These are phyloP conservation scores for Coemansia sp. DNA, from an alignment of 192 early-diverging fungal genomes.

Conservation along the genomic window DNA sequence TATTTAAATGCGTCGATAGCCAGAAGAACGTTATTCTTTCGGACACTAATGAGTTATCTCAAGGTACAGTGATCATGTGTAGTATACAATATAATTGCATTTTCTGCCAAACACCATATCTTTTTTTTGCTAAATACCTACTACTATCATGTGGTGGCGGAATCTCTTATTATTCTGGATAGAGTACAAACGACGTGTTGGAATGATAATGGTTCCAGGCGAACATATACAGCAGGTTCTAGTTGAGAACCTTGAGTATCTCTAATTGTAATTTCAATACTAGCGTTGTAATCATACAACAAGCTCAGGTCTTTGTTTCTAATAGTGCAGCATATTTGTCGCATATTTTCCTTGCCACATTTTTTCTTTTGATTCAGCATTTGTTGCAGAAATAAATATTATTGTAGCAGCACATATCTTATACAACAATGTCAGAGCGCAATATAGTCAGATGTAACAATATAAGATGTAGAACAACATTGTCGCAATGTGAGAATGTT, in stretches of 20 bases:
- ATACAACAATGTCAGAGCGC: slow-evolving; percentile 19
- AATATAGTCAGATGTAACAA: slow-evolving; percentile 50
- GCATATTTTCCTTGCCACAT: neutral
- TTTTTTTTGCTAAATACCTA: too few species aligned
- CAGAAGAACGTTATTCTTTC: slow-evolving; percentile 41
- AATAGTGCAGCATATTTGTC: neutral
- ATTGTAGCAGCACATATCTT: neutral
- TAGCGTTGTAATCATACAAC: neutral
- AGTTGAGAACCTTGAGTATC: slow-evolving; percentile 48
- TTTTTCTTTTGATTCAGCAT: neutral
- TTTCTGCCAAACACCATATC: neutral
- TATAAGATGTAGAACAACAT: slow-evolving; percentile 39
- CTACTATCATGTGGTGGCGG: neutral
- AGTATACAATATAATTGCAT: neutral
- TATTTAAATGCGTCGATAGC: slow-evolving; percentile 46
- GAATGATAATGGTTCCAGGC: slow-evolving; percentile 54
- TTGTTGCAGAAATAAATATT: neutral
- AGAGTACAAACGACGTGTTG: slow-evolving; percentile 44
- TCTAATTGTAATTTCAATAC: slow-evolving; percentile 8
- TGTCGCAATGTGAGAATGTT: slow-evolving; percentile 46
- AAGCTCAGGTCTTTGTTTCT: neutral
- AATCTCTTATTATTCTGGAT: neutral
- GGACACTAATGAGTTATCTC: slow-evolving; percentile 31
- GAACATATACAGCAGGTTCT: slow-evolving; percentile 35
- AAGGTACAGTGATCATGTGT: slow-evolving; percentile 18